Evolutionary conservation across 345 rosid genomes (phyloP), one percentile per base, ranked within the genome.

Genomic region (Lumnitzera racemosa): DNA sequence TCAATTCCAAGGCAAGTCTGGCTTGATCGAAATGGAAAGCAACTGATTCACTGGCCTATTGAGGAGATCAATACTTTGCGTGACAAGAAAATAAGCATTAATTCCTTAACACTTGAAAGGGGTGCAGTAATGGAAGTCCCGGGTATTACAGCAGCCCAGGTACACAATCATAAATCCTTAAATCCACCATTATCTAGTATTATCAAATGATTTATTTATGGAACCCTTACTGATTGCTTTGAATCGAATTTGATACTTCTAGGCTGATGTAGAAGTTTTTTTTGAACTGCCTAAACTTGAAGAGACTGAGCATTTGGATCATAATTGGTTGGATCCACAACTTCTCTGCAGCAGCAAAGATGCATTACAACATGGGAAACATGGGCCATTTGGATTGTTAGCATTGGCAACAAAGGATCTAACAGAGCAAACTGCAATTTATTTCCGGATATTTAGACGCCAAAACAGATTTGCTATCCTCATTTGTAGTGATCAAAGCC

Each of bases 401-500:
- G 80, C 79, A 13, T 52, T 87, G 47, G 86, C 84, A 2, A 74
- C 95, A 1, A 51, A 77, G 59, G 72, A 63, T 20, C 68, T 80
- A 17, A 52, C 74, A 61, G 97, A 90, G 67, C 73, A 67, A 50
- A 87, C 90, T 5, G 83, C 87, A 0, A 83, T 90, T 0, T 81
- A 80, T 76, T 67, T 87, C 11, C 74, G 83, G 50, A 72, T 90
- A 15, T 90, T 87, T 72, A 81, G 75, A 73, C 62, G 61, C n/a
- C 47, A 47, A 11, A 36, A 53, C 60, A 72, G 72, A 57, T 71
- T 80, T 29, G 70, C 67, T 5, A 89, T 85, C 53, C 74, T 87
- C 16, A 73, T 85, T 75, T 90, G 95, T 61, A 80, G 90, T 27
- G 91, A 87, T 70, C 92, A 82, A 67, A 78, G 81, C 75, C 81